Evolutionary conservation across 2,329 filamentous ascomycete species (phyloP), one percentile per base, ranked within the genome.

Genomic region (Aspergillus jensenii): DNA sequence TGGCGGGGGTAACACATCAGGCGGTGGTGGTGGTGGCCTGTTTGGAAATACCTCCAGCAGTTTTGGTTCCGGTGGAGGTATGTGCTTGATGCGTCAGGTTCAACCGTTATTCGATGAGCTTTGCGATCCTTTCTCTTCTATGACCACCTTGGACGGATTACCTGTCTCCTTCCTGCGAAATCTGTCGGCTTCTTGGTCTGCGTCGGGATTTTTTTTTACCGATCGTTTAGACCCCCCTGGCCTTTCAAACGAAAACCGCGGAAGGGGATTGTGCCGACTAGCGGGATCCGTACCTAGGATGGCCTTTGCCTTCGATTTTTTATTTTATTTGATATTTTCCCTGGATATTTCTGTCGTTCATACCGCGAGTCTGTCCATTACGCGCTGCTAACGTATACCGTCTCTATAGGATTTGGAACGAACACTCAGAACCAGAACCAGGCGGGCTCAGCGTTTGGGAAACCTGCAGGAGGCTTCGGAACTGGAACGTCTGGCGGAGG

Each of bases 61-160:
- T 66, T 77, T 76, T 62, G 75, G 74, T 62, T 73, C 73, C 65
- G 71, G 73, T 63, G 71, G 72, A 75, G 74, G 74, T 77, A 76
- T 67, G 74, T 76, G 67, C 60, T 62, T 61, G 63, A 65, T 56
- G 61, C 62, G 53, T 52, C 27, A 31, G 27, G 27, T 11, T 31
- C 27, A 31, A 31, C 27, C 56, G 47, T 55, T 27, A 53, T 54
- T 58, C 47, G 59, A 61, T 64, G 64, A 66, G 64, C 63, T 64
- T 65, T 55, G 66, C 67, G 64, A 65, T 62, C 62, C 62, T 65
- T 61, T 62, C 60, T 63, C 59, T 59, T 60, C 40, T 23, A 47
- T 50, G 48, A 46, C 39, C 56, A 58, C 33, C 52, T 62, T 53
- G 55, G 43, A 49, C 48, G 46, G 49, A 51, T 51, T 55, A 44